These are phyloP conservation scores for Zygotorulaspora florentina DNA, from an alignment of 805 yeast species.

Conservation along the genomic window DNA sequence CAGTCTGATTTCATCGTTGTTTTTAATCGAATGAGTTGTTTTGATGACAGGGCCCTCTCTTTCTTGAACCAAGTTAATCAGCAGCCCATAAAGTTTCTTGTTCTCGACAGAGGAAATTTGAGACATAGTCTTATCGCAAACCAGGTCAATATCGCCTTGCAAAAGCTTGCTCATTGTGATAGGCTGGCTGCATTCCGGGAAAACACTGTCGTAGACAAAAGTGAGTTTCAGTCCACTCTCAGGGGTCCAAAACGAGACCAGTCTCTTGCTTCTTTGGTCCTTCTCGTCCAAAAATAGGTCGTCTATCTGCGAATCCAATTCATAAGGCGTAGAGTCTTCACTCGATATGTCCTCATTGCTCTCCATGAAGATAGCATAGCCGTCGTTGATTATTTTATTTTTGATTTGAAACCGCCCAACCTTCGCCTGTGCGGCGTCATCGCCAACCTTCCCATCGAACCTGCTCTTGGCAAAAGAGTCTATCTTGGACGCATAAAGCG, in stretches of 20 bases:
- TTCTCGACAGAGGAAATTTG: constrained; percentile 78
- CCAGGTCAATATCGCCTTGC: constrained; percentile 49
- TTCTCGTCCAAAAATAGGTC: constrained; percentile 67
- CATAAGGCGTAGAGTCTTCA: constrained; percentile 36
- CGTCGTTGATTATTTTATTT: constrained; percentile 68
- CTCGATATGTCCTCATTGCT: constrained; percentile 40
- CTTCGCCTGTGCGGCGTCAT: constrained; percentile 1
- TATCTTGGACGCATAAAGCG: constrained; percentile 87
- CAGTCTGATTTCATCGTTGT: constrained; percentile 77
- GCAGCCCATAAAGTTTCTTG: constrained; percentile 66
- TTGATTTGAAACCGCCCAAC: constrained; percentile 52
- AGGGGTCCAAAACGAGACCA: constrained; percentile 51
- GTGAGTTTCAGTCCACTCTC: constrained; percentile 33
- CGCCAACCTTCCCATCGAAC: constrained; percentile 28
- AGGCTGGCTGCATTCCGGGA: constrained; percentile 34
- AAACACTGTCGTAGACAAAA: constrained; percentile 76
- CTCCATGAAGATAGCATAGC: constrained; percentile 90
- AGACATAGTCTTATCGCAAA: constrained; percentile 76
- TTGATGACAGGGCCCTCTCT: constrained; percentile 92
- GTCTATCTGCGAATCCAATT: constrained; percentile 75
- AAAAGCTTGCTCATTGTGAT: constrained; percentile 25
- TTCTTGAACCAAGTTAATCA: constrained; percentile 61
- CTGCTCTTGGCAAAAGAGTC: constrained; percentile 73
- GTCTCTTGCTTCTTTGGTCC: constrained; percentile 66
- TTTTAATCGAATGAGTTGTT: constrained; percentile 68